Conservation (phyloP, 169 alveolate genomes). For the Prorocentrum cordatum region DNA sequence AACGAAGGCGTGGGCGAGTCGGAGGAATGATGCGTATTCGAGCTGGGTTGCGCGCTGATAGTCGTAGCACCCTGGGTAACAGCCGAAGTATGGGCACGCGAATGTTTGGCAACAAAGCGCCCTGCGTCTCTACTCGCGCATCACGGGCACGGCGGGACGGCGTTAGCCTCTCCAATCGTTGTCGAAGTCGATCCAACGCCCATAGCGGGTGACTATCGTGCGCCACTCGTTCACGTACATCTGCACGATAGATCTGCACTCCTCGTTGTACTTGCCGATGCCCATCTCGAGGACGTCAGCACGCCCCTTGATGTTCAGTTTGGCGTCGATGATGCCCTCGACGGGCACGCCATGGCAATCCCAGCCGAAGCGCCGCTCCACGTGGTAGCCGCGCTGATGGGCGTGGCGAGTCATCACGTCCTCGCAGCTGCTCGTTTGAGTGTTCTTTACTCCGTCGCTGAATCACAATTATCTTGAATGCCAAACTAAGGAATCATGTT, state of each 20-base stretch:
- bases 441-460: no score
- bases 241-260: conserved; percentile 90
- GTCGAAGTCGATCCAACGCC: conserved; percentile 98
- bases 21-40: no score
- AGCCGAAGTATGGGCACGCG: no score
- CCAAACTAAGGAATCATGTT: no score
- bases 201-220: conserved; percentile 79
- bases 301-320: conserved; percentile 81
- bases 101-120: no score
- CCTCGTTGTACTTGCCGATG: conserved; percentile 79
- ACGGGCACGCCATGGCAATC: conserved; percentile 99
- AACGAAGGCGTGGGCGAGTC: no score
- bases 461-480: no score
- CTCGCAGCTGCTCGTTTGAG: conserved; percentile 69
- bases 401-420: conserved; percentile 97
- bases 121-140: no score
- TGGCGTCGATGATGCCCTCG: conserved; percentile 93
- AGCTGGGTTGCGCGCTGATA: no score
- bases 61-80: no score
- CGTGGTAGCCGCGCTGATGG: conserved; percentile 90
- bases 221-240: conserved; percentile 92
- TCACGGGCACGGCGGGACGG: no score
- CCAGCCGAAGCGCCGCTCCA: conserved; percentile 98
- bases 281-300: conserved; percentile 73
- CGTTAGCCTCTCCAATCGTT: conserved; percentile 84